Conservation (phyloP, 2,329 filamentous ascomycete species). For the Xylariomycetidae sp. region DNA sequence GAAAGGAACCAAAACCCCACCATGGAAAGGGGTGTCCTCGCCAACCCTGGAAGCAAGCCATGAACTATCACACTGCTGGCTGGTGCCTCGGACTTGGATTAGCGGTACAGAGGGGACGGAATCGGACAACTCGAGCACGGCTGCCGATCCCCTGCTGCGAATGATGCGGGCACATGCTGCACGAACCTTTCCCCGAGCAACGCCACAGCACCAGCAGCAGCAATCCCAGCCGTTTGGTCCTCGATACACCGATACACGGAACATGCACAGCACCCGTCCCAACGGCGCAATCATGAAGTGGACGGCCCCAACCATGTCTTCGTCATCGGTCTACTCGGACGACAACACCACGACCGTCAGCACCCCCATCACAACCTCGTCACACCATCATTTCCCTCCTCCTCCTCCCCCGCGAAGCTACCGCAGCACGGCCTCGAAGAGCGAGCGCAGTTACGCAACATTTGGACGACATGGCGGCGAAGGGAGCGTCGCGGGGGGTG, state of each 20-base stretch:
- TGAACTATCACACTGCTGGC: slow-evolving; percentile 49
- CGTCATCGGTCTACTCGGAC: slow-evolving; percentile 21
- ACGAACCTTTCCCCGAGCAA: too few species aligned
- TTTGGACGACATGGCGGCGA: slow-evolving; percentile 11
- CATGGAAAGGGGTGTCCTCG: slow-evolving; percentile 40
- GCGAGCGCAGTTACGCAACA: slow-evolving; percentile 18
- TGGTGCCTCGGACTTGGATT: slow-evolving; percentile 35
- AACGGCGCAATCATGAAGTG: slow-evolving; percentile 15
- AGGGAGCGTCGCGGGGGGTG: too few species aligned
- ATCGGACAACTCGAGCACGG: slow-evolving; percentile 14
- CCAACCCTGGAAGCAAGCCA: slow-evolving; percentile 34
- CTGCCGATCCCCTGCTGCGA: slow-evolving; percentile 16
- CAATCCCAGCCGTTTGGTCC: slow-evolving; percentile 15
- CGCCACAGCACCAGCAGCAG: slow-evolving; percentile 16
- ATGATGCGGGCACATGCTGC: too few species aligned
- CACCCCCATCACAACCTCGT: slow-evolving; percentile 8
- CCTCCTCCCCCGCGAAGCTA: slow-evolving; percentile 6
- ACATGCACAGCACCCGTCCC: slow-evolving; percentile 14
- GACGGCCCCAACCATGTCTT: slow-evolving; percentile 20
- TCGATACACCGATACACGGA: slow-evolving; percentile 11
- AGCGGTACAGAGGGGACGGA: slow-evolving; percentile 15
- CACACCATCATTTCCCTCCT: slow-evolving; percentile 5
- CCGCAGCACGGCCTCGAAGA: slow-evolving; percentile 5
- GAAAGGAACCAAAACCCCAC: slow-evolving; percentile 43
- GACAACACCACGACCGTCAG: slow-evolving; percentile 18